These are phyloP conservation scores for Climacium dendroides DNA, from an alignment of 225 moss, liverwort and hornwort genomes.

Conservation along the genomic window DNA sequence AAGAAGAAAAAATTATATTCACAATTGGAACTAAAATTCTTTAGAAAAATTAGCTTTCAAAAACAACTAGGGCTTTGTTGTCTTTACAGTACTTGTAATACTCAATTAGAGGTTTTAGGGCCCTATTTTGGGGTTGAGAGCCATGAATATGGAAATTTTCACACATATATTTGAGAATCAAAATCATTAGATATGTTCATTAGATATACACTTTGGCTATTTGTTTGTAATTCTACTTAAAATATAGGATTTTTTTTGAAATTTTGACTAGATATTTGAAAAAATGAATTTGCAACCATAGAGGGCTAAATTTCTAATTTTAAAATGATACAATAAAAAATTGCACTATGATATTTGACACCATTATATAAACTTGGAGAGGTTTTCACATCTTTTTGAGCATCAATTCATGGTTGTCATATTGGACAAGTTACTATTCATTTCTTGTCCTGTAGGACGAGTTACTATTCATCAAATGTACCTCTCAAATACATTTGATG, in stretches of 20 bases:
- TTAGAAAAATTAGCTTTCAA: neutral
- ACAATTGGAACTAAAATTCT: neutral
- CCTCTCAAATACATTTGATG: too few species aligned
- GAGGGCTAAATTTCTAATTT: neutral
- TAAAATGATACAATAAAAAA: neutral
- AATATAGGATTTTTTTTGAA: rapidly evolving
- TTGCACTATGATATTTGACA: neutral
- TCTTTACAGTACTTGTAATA: rapidly evolving
- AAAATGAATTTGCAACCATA: neutral
- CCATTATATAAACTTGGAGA: neutral
- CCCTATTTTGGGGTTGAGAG: rapidly evolving
- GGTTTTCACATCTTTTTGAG: too few species aligned
- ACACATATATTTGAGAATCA: neutral
- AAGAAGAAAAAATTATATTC: neutral
- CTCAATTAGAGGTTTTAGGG: neutral
- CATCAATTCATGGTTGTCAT: too few species aligned
- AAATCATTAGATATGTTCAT: neutral
- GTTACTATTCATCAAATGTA: too few species aligned
- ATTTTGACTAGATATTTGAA: neutral
- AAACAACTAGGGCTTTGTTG: neutral
- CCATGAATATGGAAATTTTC: neutral
- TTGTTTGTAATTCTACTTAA: neutral
- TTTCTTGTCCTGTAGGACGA: too few species aligned
- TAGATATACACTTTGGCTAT: neutral
- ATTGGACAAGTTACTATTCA: too few species aligned